Percentiles rank a stretch among this genome's conserved stretches.
Conservation (phyloP, 176 grass and related monocot species). For the barley (Hordeum vulgare) region DNA sequence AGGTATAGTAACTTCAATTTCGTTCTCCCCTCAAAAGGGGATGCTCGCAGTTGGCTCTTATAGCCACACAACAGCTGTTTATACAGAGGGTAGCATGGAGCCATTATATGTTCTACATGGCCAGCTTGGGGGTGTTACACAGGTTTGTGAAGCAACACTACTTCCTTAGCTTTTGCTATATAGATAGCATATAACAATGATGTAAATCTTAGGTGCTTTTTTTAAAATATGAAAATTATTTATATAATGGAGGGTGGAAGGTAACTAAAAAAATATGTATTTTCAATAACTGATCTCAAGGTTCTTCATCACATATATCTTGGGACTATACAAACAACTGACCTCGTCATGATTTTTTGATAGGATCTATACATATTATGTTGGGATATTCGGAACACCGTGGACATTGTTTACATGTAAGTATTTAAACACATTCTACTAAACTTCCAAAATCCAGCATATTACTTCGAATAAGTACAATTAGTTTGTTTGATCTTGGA, state of each 20-base stretch:
- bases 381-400: no score
- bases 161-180: neutral
- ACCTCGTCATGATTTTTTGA: no score
- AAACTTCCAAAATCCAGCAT: no score
- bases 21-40: conserved; percentile 66
- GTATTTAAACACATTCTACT: no score
- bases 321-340: no score
- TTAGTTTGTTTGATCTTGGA: no score
- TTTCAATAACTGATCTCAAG: neutral
- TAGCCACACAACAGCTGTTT: conserved; percentile 77
- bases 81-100: conserved; percentile 80
- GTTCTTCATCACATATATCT: conserved; percentile 5
- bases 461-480: no score
- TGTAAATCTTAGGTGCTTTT: conserved; percentile 70
- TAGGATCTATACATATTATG: no score
- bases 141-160: conserved; percentile 38
- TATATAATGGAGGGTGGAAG: conserved; percentile 95
- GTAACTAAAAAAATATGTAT: conserved; percentile 42
- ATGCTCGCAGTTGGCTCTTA: conserved; percentile 98
- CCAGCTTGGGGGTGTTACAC: conserved; percentile 83
- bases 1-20: conserved; percentile 88
- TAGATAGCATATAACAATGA: neutral
- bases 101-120: conserved; percentile 86
- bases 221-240: conserved; percentile 88
- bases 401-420: no score